Percentiles rank a stretch among this genome's conserved stretches.
phyloP scores from a whole-genome alignment of 1,139 yeast species.

The Candida tetrigidarum region DNA sequence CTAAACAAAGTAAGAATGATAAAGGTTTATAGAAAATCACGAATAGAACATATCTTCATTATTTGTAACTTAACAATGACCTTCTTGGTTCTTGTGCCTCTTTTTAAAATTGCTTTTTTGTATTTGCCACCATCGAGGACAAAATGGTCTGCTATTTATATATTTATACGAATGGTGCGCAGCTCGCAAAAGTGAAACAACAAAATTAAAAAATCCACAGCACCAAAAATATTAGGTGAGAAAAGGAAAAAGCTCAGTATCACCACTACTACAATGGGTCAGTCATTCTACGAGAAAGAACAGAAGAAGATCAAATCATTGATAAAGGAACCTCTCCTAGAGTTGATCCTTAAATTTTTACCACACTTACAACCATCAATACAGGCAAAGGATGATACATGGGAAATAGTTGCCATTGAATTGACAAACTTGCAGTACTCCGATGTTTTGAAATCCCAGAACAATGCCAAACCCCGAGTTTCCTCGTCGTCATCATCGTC shows the following conservation, averaged over 20 bases:
- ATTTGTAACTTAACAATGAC: too few relatives aligned
- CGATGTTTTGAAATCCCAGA: conserved; percentile 6
- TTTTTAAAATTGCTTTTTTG: not conserved
- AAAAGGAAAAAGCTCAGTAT: not conserved
- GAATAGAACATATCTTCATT: not conserved
- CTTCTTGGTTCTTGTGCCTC: conserved; percentile 3
- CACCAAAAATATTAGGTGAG: too few relatives aligned
- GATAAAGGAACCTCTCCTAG: conserved; percentile 34
- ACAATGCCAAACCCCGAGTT: not conserved
- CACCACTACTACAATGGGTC: too few relatives aligned
- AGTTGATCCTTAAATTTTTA: conserved; percentile 31
- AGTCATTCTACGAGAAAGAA: conserved; percentile 35
- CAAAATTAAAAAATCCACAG: not conserved
- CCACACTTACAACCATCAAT: conserved; percentile 38
- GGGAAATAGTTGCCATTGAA: conserved; percentile 43
- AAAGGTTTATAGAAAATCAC: conserved; percentile 4
- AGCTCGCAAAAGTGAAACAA: not conserved
- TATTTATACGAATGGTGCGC: not conserved
- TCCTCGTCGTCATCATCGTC: conserved; percentile 3
- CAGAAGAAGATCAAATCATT: conserved; percentile 27
- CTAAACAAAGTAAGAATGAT: conserved; percentile 10
- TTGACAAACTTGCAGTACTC: conserved; percentile 17
- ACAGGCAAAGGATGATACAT: conserved; percentile 30
- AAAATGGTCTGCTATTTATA: not conserved
- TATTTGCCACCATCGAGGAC: conserved; percentile 1